Evolutionary conservation across 768 basidiomycete species (phyloP), one percentile per base, ranked within the genome.

Genomic region (Tylopilus balloui): DNA sequence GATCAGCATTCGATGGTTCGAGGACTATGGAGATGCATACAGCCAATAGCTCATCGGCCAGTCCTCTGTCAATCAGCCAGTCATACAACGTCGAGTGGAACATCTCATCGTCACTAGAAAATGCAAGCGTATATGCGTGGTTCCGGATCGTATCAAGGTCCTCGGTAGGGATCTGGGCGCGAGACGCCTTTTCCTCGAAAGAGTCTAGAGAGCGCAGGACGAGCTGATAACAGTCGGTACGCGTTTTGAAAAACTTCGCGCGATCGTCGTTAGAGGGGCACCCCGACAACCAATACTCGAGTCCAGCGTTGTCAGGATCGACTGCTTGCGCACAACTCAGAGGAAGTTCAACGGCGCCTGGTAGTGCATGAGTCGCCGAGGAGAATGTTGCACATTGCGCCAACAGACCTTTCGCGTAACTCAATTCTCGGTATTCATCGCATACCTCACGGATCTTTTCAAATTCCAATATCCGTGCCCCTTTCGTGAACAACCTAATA

Each of bases 31-130:
- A 32, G 17, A n/a, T 13, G 57, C 80, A 36, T 51, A 93, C 95
- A 77, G 94, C 92, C 32, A 98, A 74, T 15, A 99, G 72, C 61
- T 92, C 88, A 61, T 97, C 92, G 20, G 90, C 86, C 56, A 91
- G 73, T 5, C 84, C 81, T 27, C 81, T 80, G 24, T 72, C 71
- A 37, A 96, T 87, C 42, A 94, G 73, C 96, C 96, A 98, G 58
- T 96, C 92, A 61, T 99, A 99, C 50, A 99, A 66, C 15, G 83
- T 84, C 27, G 87, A 92, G 68, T 98, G 93, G 71, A 98, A 97
- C 71, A 94, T 81, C 58, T 92, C 86, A 65, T 98, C 96, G 27
- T 86, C 79, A 58, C 85, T 84, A 6, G 80, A 73, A 49, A 97
- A 86, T 1, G 92, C 90, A 48, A 93, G 76, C 29, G 87, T 83